A percentile compares a stretch with the other conserved stretches of the same genome.
phyloP scores from a whole-genome alignment of 305 asterid genomes.

The Rubia tinctorum region DNA sequence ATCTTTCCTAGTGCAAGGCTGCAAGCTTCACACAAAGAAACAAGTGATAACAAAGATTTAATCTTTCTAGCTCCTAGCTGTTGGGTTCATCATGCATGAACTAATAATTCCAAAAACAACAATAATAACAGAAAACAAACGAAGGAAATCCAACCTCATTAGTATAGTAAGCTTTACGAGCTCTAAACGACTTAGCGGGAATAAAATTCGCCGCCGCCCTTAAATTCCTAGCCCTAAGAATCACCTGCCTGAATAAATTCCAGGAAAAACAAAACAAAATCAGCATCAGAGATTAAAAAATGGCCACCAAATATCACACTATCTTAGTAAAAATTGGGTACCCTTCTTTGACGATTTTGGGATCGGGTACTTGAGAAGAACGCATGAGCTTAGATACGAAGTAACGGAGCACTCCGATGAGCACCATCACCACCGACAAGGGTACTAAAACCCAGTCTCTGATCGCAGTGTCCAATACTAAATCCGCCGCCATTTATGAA shows the following conservation, averaged over 20 bases:
- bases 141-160: constrained; percentile 59
- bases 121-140: not conserved
- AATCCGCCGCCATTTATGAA: constrained; percentile 71
- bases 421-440: constrained; percentile 83
- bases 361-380: constrained; percentile 78
- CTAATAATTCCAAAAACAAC: not conserved
- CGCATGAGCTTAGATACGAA: constrained; percentile 94
- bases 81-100: not conserved
- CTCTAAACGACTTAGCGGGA: constrained; percentile 88
- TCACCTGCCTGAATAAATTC: constrained; percentile 54
- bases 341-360: constrained; percentile 94
- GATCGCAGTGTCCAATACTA: constrained; percentile 91
- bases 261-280: not conserved
- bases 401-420: constrained; percentile 86
- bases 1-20: not conserved
- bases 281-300: not conserved
- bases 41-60: not conserved
- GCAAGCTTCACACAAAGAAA: not conserved
- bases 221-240: constrained; percentile 91
- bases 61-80: not conserved
- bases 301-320: not conserved
- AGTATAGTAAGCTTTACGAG: constrained; percentile 71
- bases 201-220: constrained; percentile 89
- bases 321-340: constrained; percentile 15
- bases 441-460: constrained; percentile 95